These are phyloP conservation scores for Aspergillus sp. DNA, from an alignment of 2,329 filamentous ascomycete species.

Conservation along the genomic window DNA sequence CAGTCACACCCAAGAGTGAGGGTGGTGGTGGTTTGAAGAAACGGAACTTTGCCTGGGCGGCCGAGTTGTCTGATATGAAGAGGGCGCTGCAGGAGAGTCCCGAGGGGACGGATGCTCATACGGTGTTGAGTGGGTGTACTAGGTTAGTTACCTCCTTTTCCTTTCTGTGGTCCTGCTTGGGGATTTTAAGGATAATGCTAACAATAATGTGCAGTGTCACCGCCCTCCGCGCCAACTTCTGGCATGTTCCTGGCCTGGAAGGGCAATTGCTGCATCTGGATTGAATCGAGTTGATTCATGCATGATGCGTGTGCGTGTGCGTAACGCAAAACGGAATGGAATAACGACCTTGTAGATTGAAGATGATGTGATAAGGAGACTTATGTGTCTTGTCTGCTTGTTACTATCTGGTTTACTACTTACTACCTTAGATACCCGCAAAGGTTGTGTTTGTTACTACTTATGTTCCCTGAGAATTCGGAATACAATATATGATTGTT, in stretches of 20 bases:
- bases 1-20: not conserved
- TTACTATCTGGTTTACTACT: not conserved
- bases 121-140: conserved; percentile 77
- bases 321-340: too few relatives aligned
- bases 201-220: conserved; percentile 60
- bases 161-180: not conserved
- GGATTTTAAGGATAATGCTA: not conserved
- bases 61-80: conserved; percentile 80
- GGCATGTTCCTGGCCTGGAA: conserved; percentile 67
- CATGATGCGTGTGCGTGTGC: not conserved
- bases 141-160: conserved; percentile 55
- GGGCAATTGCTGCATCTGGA: conserved; percentile 68
- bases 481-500: conserved; percentile 3
- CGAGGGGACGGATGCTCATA: conserved; percentile 87
- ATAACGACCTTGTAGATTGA: conserved; percentile 16
- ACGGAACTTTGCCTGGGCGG: conserved; percentile 89
- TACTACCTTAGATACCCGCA: conserved; percentile 17
- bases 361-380: conserved; percentile 18
- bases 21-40: conserved; percentile 60
- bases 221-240: conserved; percentile 85
- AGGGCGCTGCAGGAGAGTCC: conserved; percentile 73
- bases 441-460: conserved; percentile 20
- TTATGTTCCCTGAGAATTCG: not conserved
- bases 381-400: not conserved
- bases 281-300: conserved; percentile 26